Evolutionary conservation across 1,284 basidiomycete genomes (phyloP).

Genomic region (Leccinum pallidistipes): DNA sequence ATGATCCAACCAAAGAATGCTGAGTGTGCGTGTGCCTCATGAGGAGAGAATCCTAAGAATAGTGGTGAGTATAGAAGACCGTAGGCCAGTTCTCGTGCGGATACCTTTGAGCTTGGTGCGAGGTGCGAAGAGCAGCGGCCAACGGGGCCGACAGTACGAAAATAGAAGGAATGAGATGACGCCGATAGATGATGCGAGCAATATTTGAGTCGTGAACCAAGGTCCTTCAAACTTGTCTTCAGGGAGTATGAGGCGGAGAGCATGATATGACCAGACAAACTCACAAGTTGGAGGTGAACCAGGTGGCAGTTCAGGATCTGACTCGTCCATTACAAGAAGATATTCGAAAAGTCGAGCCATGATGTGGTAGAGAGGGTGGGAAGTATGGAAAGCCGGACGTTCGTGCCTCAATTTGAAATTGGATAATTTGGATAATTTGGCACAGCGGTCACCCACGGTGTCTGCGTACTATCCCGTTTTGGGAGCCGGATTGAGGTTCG

Average conservation of each 20-base stretch:
- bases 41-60: conserved; percentile 78
- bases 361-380: not conserved
- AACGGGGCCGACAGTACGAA: conserved; percentile 83
- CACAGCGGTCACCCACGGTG: too few species aligned
- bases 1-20: conserved; percentile 95
- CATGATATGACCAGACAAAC: conserved; percentile 16
- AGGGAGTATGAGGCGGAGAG: conserved; percentile 1
- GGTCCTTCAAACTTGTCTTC: conserved; percentile 80
- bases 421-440: too few species aligned
- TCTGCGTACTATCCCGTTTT: too few species aligned
- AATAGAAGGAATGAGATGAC: conserved; percentile 83
- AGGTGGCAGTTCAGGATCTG: conserved; percentile 45
- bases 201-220: conserved; percentile 91
- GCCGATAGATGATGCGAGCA: conserved; percentile 79
- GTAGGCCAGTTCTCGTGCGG: not conserved
- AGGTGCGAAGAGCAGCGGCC: conserved; percentile 89
- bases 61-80: conserved; percentile 5
- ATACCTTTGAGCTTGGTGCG: conserved; percentile 92
- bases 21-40: conserved; percentile 80
- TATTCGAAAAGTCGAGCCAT: conserved; percentile 15
- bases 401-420: too few species aligned
- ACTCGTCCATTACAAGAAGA: conserved; percentile 15
- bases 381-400: too few species aligned
- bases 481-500: too few species aligned
- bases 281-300: conserved; percentile 58